These are phyloP conservation scores for Psilocybe azurescens DNA, from an alignment of 768 basidiomycete species.

Conservation along the genomic window DNA sequence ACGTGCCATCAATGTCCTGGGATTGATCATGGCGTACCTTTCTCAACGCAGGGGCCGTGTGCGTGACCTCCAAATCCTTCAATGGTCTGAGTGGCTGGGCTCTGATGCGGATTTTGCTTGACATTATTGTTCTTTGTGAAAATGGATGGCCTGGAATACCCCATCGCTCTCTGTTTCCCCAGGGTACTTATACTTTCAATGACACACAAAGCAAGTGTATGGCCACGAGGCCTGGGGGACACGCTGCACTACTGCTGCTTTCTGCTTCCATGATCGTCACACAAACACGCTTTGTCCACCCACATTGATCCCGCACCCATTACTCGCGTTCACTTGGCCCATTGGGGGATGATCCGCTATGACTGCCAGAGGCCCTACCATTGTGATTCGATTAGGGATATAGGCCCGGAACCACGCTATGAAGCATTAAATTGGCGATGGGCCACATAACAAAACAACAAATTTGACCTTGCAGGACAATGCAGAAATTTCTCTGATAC, in stretches of 20 bases:
- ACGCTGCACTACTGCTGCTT: constrained; percentile 13
- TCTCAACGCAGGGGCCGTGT: constrained; percentile 17
- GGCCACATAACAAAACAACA: too few species aligned
- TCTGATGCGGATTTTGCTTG: neutral
- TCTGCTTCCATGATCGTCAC: constrained; percentile 18
- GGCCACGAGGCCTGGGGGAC: constrained; percentile 2
- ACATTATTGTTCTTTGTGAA: neutral
- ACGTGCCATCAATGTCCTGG: neutral
- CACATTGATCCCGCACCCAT: neutral
- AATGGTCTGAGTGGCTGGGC: neutral
- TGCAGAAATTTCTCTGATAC: too few species aligned
- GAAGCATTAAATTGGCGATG: too few species aligned
- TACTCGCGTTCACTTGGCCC: too few species aligned
- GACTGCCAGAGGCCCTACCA: too few species aligned
- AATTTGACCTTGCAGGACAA: too few species aligned
- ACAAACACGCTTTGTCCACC: constrained; percentile 19
- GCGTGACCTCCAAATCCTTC: neutral
- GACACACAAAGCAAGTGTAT: neutral
- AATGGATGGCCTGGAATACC: neutral
- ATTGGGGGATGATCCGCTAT: too few species aligned
- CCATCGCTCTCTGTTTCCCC: neutral
- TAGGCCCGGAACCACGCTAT: too few species aligned
- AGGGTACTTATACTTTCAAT: neutral
- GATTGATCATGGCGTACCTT: constrained; percentile 23
- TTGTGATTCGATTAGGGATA: too few species aligned